Conservation (phyloP, 495 filamentous ascomycete genomes). For the Xylaria nigripes region DNA sequence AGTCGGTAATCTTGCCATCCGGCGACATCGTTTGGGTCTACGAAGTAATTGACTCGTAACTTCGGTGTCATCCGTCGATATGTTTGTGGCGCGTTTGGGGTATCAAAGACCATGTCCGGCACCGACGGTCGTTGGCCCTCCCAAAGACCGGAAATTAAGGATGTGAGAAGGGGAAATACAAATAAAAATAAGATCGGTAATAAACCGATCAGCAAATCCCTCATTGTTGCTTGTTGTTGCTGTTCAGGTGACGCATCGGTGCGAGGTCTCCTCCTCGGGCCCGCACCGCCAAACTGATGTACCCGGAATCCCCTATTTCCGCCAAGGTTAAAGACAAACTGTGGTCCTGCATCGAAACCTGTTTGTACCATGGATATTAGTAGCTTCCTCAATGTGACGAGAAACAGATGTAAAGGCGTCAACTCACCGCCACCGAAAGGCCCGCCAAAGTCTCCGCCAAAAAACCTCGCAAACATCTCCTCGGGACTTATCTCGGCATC, state of each 20-base stretch:
- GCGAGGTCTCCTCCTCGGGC: conserved; percentile 61
- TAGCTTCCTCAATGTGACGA: neutral
- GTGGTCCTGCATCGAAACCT: conserved; percentile 63
- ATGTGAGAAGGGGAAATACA: conserved; percentile 75
- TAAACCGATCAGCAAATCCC: conserved; percentile 53
- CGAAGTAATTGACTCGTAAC: conserved; percentile 69
- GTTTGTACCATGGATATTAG: conserved; percentile 1
- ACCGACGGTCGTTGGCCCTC: conserved; percentile 47
- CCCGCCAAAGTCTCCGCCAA: conserved; percentile 67
- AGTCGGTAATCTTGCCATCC: conserved; percentile 60
- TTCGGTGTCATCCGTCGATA: conserved; percentile 59
- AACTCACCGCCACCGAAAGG: conserved; percentile 51
- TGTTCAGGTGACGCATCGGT: conserved; percentile 40
- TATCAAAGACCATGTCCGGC: conserved; percentile 65
- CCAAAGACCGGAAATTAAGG: conserved; percentile 56
- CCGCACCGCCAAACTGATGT: conserved; percentile 72
- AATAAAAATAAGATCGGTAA: conserved; percentile 85
- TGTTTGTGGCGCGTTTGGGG: conserved; percentile 59
- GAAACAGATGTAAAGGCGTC: neutral
- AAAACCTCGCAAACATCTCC: conserved; percentile 93
- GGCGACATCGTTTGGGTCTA: conserved; percentile 69
- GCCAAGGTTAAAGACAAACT: conserved; percentile 87
- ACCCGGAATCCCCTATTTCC: conserved; percentile 75
- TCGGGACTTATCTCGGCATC: conserved; percentile 93
- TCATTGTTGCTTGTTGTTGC: conserved; percentile 34